These are phyloP conservation scores for Zhuliangozyma blackwelliae DNA, from an alignment of 1,139 yeast species.

Conservation along the genomic window DNA sequence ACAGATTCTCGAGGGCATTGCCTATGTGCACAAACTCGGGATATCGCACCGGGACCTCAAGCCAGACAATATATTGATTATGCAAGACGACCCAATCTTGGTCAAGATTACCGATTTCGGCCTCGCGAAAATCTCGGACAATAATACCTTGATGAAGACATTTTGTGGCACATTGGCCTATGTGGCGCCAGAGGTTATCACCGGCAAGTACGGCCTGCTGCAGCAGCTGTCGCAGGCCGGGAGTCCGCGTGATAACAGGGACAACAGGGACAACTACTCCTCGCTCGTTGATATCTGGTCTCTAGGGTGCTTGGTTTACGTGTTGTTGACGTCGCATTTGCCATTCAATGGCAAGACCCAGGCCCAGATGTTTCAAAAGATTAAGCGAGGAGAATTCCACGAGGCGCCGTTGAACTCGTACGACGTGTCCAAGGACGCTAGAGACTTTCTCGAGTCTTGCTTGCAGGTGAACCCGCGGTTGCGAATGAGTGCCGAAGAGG, in stretches of 20 bases:
- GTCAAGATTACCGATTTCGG: constrained; percentile 95
- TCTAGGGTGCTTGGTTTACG: constrained; percentile 79
- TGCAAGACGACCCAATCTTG: constrained; percentile 84
- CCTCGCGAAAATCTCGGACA: constrained; percentile 74
- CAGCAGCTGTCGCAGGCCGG: constrained; percentile 9
- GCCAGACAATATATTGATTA: constrained; percentile 87
- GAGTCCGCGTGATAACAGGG: background rate
- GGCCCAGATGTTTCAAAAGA: constrained; percentile 73
- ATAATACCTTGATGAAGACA: constrained; percentile 76
- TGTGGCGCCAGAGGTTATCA: constrained; percentile 90
- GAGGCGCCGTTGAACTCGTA: constrained; percentile 71
- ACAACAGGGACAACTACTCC: constrained; percentile 49
- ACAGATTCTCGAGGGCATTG: constrained; percentile 80
- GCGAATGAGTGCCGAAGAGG: constrained; percentile 68
- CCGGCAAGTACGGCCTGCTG: constrained; percentile 54
- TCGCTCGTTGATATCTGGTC: constrained; percentile 96
- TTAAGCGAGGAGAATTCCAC: constrained; percentile 73
- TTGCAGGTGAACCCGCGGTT: constrained; percentile 70
- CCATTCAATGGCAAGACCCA: constrained; percentile 94
- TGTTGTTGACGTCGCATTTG: constrained; percentile 81
- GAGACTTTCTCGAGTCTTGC: constrained; percentile 64
- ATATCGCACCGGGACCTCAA: constrained; percentile 92
- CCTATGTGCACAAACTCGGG: constrained; percentile 82
- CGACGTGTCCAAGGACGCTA: constrained; percentile 58
- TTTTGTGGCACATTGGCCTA: constrained; percentile 90